These are phyloP conservation scores for Martensiomyces pterosporus DNA, from an alignment of 192 early-diverging fungal species.

Conservation along the genomic window DNA sequence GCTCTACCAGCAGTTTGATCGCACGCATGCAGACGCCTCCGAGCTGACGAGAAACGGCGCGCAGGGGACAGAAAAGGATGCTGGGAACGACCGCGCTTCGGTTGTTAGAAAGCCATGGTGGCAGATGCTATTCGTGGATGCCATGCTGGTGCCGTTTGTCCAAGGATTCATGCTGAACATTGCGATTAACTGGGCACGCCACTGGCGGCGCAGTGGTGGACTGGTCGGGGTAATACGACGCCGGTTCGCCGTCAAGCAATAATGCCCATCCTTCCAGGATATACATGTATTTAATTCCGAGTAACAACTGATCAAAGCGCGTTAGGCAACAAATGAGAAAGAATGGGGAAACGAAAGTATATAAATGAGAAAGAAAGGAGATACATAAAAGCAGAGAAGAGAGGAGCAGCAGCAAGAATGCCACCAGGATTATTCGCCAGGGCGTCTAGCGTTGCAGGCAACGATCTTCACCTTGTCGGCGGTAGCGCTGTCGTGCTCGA, in stretches of 20 bases:
- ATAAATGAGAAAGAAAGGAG: too few relatives aligned
- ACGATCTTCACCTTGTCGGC: conserved; percentile 95
- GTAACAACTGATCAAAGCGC: too few relatives aligned
- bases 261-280: too few relatives aligned
- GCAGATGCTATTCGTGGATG: conserved; percentile 35
- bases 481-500: conserved; percentile 76
- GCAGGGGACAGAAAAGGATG: not conserved
- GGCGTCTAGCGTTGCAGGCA: conserved; percentile 78
- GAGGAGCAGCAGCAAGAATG: not conserved
- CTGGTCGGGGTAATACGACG: conserved; percentile 26
- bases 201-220: conserved; percentile 37
- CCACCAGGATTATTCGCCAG: conserved; percentile 52
- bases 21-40: not conserved
- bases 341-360: not conserved
- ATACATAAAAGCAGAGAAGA: too few relatives aligned
- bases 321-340: too few relatives aligned
- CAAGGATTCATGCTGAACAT: conserved; percentile 48
- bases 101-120: conserved; percentile 25
- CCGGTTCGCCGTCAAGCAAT: too few relatives aligned
- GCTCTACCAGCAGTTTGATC: too few relatives aligned
- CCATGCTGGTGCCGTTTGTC: conserved; percentile 39
- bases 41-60: not conserved
- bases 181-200: conserved; percentile 31
- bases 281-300: too few relatives aligned
- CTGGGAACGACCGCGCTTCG: not conserved